Evolutionary conservation across 1,284 basidiomycete genomes (phyloP).

Genomic region (Lentinus polychrous): DNA sequence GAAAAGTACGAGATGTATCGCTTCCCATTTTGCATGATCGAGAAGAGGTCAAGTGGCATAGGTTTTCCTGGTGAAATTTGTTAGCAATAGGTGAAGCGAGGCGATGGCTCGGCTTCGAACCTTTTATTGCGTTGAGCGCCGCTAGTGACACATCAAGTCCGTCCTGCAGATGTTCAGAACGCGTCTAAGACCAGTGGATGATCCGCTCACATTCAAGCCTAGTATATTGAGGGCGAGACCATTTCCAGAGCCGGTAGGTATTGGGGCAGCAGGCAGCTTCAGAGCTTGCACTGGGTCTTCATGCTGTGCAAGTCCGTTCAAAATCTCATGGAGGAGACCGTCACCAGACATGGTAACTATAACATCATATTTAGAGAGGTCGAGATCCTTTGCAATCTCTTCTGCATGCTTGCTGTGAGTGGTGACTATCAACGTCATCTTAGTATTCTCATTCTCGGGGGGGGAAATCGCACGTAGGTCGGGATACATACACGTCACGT

Average conservation of each 20-base stretch:
- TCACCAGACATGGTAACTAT: constrained; percentile 87
- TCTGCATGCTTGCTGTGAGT: constrained; percentile 67
- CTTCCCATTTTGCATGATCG: constrained; percentile 63
- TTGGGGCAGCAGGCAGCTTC: constrained; percentile 71
- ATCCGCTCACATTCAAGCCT: constrained; percentile 46
- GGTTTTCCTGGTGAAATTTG: constrained; percentile 41
- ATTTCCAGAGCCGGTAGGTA: constrained; percentile 87
- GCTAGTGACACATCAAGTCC: constrained; percentile 73
- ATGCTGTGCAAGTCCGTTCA: constrained; percentile 85
- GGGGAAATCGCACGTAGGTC: not conserved
- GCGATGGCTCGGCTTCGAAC: constrained; percentile 25
- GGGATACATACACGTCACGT: constrained; percentile 48
- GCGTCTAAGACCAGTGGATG: not conserved
- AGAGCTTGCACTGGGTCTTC: constrained; percentile 67
- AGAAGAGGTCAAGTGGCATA: constrained; percentile 80
- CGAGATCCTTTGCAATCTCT: constrained; percentile 58
- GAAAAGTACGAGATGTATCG: constrained; percentile 86
- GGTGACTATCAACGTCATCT: constrained; percentile 47
- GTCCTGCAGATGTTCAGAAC: constrained; percentile 37
- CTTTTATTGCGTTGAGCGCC: constrained; percentile 84
- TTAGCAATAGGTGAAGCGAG: not conserved
- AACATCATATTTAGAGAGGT: constrained; percentile 64
- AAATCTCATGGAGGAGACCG: constrained; percentile 84
- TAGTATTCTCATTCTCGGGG: not conserved
- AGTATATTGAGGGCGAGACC: constrained; percentile 73